A percentile compares a stretch with the other conserved stretches of the same genome.
Conservation (phyloP, 2,329 filamentous ascomycete genomes). For the Talaromyces sp. region DNA sequence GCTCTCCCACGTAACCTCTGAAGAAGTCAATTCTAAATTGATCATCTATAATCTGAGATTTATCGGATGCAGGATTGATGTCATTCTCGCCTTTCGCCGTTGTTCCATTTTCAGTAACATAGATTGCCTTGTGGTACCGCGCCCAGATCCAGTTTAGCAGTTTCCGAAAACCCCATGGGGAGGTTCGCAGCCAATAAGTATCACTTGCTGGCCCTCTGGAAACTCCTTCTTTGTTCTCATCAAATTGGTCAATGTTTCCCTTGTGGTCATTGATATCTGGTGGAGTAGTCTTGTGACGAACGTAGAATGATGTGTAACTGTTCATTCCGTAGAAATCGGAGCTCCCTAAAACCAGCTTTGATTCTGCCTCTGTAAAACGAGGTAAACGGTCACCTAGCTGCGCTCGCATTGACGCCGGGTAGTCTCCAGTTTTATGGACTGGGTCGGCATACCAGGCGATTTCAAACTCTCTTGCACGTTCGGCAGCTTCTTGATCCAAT, state of each 20-base stretch:
- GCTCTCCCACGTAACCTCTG: conserved; percentile 66
- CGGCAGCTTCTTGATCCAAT: conserved; percentile 65
- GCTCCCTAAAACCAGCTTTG: conserved; percentile 66
- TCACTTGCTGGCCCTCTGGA: conserved; percentile 75
- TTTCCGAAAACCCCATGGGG: conserved; percentile 70
- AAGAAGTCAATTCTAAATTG: conserved; percentile 75
- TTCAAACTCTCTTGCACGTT: conserved; percentile 76
- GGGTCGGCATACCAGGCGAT: conserved; percentile 82
- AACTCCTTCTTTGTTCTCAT: conserved; percentile 65
- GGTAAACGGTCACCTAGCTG: conserved; percentile 76
- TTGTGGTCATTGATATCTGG: conserved; percentile 58
- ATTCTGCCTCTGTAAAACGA: conserved; percentile 66
- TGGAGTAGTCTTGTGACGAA: conserved; percentile 63
- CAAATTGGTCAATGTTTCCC: conserved; percentile 68
- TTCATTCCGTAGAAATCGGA: conserved; percentile 91
- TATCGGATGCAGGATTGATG: conserved; percentile 50
- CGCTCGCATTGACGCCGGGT: conserved; percentile 72
- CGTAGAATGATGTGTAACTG: conserved; percentile 79
- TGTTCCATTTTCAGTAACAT: conserved; percentile 80
- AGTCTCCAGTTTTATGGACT: conserved; percentile 69
- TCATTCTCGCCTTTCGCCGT: conserved; percentile 68
- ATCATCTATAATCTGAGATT: conserved; percentile 67
- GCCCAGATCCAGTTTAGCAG: conserved; percentile 69
- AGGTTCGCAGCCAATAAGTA: conserved; percentile 71
- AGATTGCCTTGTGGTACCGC: conserved; percentile 71